Conservation (phyloP, 306 rosid species). For the Acmispon strigosus region DNA sequence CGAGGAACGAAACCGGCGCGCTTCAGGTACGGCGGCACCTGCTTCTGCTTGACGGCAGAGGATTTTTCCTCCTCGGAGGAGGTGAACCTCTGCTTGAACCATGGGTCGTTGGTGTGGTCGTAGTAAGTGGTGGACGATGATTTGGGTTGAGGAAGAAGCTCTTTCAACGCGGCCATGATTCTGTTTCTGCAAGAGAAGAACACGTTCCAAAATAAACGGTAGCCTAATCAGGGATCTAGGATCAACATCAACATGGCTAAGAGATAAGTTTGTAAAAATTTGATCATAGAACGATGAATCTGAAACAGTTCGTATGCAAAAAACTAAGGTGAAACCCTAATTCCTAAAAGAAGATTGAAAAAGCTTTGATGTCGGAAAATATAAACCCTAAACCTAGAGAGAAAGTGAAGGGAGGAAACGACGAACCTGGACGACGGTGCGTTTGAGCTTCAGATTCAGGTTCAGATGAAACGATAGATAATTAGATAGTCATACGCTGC, state of each 20-base stretch:
- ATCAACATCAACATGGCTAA: background rate
- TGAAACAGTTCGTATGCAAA: too few species aligned
- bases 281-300: too few species aligned
- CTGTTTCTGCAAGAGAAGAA: constrained; percentile 7
- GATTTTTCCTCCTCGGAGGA: constrained; percentile 52
- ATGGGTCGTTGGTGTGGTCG: constrained; percentile 81
- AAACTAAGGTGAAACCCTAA: too few species aligned
- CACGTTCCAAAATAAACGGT: background rate
- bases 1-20: constrained; percentile 82
- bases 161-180: constrained; percentile 65
- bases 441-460: too few species aligned
- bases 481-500: too few species aligned
- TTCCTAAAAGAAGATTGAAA: too few species aligned
- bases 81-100: constrained; percentile 80
- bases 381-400: too few species aligned
- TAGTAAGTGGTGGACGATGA: constrained; percentile 53
- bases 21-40: constrained; percentile 63
- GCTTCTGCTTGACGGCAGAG: constrained; percentile 37
- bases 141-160: constrained; percentile 62
- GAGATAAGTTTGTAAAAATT: too few species aligned
- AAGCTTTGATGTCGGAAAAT: too few species aligned
- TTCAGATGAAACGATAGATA: too few species aligned
- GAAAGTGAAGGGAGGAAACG: too few species aligned
- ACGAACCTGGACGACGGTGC: too few species aligned
- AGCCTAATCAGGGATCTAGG: background rate